Base-by-base conservation (phyloP, 495 filamentous ascomycete genomes). In the Pyrenopolyporus hunteri region DNA sequence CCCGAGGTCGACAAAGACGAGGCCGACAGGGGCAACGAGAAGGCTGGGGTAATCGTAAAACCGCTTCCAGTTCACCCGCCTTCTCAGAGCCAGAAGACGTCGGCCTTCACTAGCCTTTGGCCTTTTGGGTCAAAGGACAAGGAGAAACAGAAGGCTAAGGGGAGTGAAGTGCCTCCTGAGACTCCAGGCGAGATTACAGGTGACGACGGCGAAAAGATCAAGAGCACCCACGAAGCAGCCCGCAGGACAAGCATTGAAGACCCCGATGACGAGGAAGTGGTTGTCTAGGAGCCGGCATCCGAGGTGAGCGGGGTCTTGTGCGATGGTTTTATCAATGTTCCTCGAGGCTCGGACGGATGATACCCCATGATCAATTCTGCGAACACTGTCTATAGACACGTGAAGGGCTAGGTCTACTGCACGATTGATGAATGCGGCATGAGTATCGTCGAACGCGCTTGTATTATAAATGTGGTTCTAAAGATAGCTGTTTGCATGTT, bases 201-300 rank as follows among this genome's bases (percentile, higher is more conserved):
- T 0, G 74, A 78, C 40, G 70, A 78, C 17, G 77, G 76, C 23
- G 71, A 79, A 47, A 75, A 69, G 69, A 78, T 77, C 28, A 68
- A 73, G 55, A 72, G 77, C 14, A 80, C 78, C 14, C 76, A 80
- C 2, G 81, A 85, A 70, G 81, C 81, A 4, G 73, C 75, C 52
- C 63, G 80, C 40, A 70, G 81, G 55, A 85, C 79, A 42, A 83
- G 80, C 66, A 77, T 83, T 20, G 82, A 83, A 63, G 82, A 85
- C 49, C 80, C 81, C 10, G 82, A 84, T 55, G 82, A 83, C 14
- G 80, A 82, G 13, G 81, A 82, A 35, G 74, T 73, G 50, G 67
- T 69, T 37, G 68, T 75, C 17, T 71, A 71, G 66, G 66, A 69
- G 16, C 37, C 40, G 42, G 53, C 42, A 14, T 52, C 48, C 6